Base-by-base conservation (phyloP, 495 filamentous ascomycete species). In the Neurospora sp. region DNA sequence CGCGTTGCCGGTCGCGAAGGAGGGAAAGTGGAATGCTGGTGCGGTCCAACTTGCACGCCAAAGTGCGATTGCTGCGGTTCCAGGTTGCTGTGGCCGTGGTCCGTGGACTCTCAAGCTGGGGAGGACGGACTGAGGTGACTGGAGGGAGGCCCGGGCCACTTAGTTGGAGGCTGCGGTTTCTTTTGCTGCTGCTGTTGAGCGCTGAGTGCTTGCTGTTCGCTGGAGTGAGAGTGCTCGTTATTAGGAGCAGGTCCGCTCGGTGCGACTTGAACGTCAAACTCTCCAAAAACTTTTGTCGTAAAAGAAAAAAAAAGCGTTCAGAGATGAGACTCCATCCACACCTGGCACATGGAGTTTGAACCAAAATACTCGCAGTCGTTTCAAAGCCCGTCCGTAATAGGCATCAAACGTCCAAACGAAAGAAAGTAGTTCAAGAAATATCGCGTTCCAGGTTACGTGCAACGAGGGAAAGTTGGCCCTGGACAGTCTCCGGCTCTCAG, bases 1-100 rank as follows among this genome's bases (percentile, higher is more conserved):
- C 82, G 82, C 79, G 76, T 78, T 74, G 24, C 54, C 71, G 78
- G 79, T 74, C 73, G 77, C 77, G 78, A 78, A 79, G 75, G 77
- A 76, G 77, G 71, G 71, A 73, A 66, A 71, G 38, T 72, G 62
- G 69, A 69, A 71, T 71, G 72, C 72, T 45, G 39, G 9, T 42
- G 31, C 70, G 71, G n/a, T 70, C 34, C 71, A 69, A 70, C 54
- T 45, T 73, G 76, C 48, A 34, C 24, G 54, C 54, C 54, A 62
- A 59, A 34, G 54, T 62, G 54, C 54, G 28, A 62, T 62, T 62
- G 54, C 54, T 62, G 54, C 13, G 48, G 24, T 59, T 54, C n/a
- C 45, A 54, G 45, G 45, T 24, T 59, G 24, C 48, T 31, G 48
- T 28, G 24, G 24, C 24, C 54, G 24, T 62, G 54, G 54, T 62